These are phyloP conservation scores for Thozetella sp. DNA, from an alignment of 495 filamentous ascomycete genomes.

Conservation along the genomic window DNA sequence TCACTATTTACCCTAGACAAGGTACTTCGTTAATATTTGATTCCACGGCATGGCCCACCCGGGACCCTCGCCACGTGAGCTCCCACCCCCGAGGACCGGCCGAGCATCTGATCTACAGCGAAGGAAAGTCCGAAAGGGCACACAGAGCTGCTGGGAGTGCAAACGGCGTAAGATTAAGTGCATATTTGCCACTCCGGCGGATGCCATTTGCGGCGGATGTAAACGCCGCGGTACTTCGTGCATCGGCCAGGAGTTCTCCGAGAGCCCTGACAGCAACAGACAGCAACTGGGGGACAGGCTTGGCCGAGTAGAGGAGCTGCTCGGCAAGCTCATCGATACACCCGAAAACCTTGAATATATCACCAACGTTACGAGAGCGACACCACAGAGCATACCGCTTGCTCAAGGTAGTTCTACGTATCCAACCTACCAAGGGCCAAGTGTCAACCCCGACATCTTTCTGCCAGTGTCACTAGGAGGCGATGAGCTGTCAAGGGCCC, in stretches of 20 bases:
- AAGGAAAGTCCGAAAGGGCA: neutral
- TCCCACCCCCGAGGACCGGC: too few relatives aligned
- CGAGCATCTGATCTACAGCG: neutral
- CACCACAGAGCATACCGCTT: too few relatives aligned
- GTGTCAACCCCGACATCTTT: too few relatives aligned
- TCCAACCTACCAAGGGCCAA: too few relatives aligned
- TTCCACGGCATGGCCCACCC: too few relatives aligned
- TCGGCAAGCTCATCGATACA: too few relatives aligned
- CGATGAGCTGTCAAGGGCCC: neutral
- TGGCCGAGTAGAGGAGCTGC: neutral
- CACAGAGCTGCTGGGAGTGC: conserved; percentile 1
- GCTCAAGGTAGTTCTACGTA: too few relatives aligned
- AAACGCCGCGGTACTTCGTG: neutral
- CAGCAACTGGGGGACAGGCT: neutral
- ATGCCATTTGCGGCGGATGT: neutral
- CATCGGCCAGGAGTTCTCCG: neutral
- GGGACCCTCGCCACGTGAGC: too few relatives aligned
- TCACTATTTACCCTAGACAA: too few relatives aligned
- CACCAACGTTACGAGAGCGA: neutral
- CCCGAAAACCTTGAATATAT: too few relatives aligned
- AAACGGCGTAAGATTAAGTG: neutral
- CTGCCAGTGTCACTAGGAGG: too few relatives aligned
- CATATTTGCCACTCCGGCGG: neutral
- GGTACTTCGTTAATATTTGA: too few relatives aligned
- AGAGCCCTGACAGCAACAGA: neutral